Evolutionary conservation across 805 yeast genomes (phyloP), one percentile per base, ranked within the genome.

Genomic region (Candida tallmaniae): DNA sequence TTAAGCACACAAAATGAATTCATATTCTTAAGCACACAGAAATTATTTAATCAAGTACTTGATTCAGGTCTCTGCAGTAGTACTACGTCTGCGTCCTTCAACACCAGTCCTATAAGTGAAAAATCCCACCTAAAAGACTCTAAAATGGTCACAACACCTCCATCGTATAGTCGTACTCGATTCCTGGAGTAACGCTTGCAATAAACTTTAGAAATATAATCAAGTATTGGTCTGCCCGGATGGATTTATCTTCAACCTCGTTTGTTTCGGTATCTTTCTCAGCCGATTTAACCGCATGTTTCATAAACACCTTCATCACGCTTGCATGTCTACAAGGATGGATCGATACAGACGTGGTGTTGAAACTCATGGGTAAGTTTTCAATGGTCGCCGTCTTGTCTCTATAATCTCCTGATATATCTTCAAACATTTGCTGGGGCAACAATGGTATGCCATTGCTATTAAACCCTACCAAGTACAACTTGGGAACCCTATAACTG

Each of bases 101-200:
- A n/a, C n/a, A n/a, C n/a, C n/a, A n/a, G n/a, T n/a, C n/a, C n/a
- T n/a, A n/a, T n/a, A n/a, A n/a, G n/a, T n/a, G n/a, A n/a, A n/a
- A n/a, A n/a, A n/a, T n/a, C n/a, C n/a, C n/a, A n/a, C n/a, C n/a
- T n/a, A n/a, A n/a, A n/a, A n/a, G n/a, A n/a, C 10, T 20, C 10
- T 20, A 7, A 20, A 20, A 10, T 7, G 5, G 6, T 13, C 52
- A 82, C 51, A 83, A 76, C 1, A 95, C 97, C 56, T 88, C 89
- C 97, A 90, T 93, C n/a, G 98, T 93, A 55, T 88, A 88, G 51
- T 93, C 98, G 58, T 90, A 94, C 62, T 90, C 96, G 37, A 93
- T 89, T 12, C 97, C 96, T 0, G 98, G 98, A 1, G 96, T 89
- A 6, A 93, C 97, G 63, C 97, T 86, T 6, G 97, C 84, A 31